Evolutionary conservation across 208 protist species (phyloP), one percentile per base, ranked within the genome.

Genomic region (Crithidia acanthocephali): DNA sequence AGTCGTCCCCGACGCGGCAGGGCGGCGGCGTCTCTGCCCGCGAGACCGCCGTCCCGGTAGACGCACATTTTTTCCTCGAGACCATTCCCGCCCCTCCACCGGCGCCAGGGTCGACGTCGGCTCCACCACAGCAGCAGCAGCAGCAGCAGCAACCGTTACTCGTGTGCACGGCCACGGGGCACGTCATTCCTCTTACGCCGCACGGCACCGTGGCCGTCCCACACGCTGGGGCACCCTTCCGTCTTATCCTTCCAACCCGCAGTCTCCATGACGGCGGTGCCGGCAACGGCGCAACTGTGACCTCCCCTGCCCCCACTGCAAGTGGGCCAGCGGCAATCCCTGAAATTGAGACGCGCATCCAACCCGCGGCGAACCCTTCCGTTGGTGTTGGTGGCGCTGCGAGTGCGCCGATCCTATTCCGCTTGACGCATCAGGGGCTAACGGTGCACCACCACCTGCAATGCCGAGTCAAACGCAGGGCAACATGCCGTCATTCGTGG

Each of bases 301-400:
- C 37, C 9, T 42, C 37, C 11, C 23, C 45, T 7, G 23, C 51
- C 1, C 37, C 57, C 3, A 18, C 44, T 45, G 50, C 74, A 2
- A 20, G 52, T 27, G 52, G 18, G 22, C 27, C 55, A 4, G 45
- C 35, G 3, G 58, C 53, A 23, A 33, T 88, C 18, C 87, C 81
- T 20, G 83, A 89, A 37, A 40, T 93, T 37, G 88, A 93, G 59
- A 89, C 88, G 28, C 81, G 72, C 30, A 65, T 84, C 16, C 15
- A 61, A 16, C 51, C 58, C 2, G 48, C 64, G n/a, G n/a, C n/a
- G n/a, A n/a, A n/a, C n/a, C n/a, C n/a, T n/a, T n/a, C n/a, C n/a
- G n/a, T n/a, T n/a, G n/a, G n/a, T n/a, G n/a, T n/a, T n/a, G n/a
- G n/a, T n/a, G n/a, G n/a, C n/a, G n/a, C n/a, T n/a, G n/a, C n/a